Percentiles rank a stretch among this genome's conserved stretches.
Evolutionary conservation across 495 filamentous ascomycete species (phyloP).

Genomic region (Cercophora sp.): DNA sequence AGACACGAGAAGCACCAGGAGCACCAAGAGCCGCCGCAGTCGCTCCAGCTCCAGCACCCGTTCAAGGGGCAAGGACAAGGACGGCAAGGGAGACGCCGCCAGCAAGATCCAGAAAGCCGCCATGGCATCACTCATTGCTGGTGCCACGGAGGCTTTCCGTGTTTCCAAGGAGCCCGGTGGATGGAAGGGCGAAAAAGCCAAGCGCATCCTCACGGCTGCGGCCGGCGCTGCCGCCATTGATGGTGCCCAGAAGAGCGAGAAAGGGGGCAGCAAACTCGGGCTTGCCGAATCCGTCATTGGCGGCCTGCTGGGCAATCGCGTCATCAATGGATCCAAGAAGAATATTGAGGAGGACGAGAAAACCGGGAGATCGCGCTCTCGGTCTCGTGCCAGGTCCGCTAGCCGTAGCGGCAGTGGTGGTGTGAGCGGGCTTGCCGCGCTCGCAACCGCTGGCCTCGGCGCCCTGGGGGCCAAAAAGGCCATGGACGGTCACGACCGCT

Average conservation of each 20-base stretch:
- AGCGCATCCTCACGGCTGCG: constrained; percentile 81
- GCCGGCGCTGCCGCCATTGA: constrained; percentile 81
- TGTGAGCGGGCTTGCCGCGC: constrained; percentile 54
- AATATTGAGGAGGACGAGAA: constrained; percentile 51
- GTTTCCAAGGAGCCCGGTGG: constrained; percentile 78
- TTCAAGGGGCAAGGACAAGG: constrained; percentile 38
- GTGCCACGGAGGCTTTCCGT: constrained; percentile 83
- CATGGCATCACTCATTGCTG: constrained; percentile 79
- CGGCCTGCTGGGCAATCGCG: constrained; percentile 74
- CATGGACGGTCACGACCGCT: constrained; percentile 62
- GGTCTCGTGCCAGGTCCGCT: constrained; percentile 50
- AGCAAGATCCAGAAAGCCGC: constrained; percentile 78
- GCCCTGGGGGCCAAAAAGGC: constrained; percentile 79
- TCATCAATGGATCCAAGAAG: constrained; percentile 72
- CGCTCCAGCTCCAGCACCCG: constrained; percentile 45
- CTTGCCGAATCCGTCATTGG: constrained; percentile 74
- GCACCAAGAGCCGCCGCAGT: constrained; percentile 52
- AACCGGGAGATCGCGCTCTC: constrained; percentile 48
- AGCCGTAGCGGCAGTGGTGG: constrained; percentile 41
- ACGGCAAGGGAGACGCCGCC: constrained; percentile 44
- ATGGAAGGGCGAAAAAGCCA: constrained; percentile 82
- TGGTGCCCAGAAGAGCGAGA: constrained; percentile 69
- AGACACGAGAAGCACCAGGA: constrained; percentile 39
- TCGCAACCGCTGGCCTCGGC: constrained; percentile 70
- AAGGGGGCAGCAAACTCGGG: constrained; percentile 60